These are phyloP conservation scores for Botrytis elliptica DNA, from an alignment of 2,329 filamentous ascomycete species.

Conservation along the genomic window DNA sequence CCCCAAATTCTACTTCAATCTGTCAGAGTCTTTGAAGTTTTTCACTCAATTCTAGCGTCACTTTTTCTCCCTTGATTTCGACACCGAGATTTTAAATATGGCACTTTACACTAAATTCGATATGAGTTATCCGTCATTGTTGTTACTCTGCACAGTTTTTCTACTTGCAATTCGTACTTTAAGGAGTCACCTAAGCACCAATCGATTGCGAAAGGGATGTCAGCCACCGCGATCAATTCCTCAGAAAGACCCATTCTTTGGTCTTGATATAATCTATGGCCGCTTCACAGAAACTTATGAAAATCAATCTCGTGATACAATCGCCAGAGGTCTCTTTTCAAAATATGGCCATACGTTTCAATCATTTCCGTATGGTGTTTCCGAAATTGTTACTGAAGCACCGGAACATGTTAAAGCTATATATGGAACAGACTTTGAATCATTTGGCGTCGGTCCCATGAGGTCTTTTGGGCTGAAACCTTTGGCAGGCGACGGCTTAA, in stretches of 20 bases:
- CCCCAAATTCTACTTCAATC: background rate
- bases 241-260: constrained; percentile 5
- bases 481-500: background rate
- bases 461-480: constrained; percentile 44
- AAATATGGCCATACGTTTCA: constrained; percentile 13
- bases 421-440: constrained; percentile 19
- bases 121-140: background rate
- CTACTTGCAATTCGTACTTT: background rate
- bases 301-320: constrained; percentile 8
- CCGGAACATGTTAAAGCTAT: constrained; percentile 23
- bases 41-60: background rate
- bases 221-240: background rate
- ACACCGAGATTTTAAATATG: background rate
- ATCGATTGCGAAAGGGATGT: background rate
- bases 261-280: constrained; percentile 5
- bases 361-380: background rate
- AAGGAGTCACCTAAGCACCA: background rate
- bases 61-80: too few relatives aligned
- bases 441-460: constrained; percentile 46
- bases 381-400: constrained; percentile 23
- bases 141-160: background rate
- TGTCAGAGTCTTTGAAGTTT: background rate
- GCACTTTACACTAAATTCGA: background rate
- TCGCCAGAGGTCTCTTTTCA: background rate
- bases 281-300: constrained; percentile 28